Base-by-base conservation (phyloP, 1,284 basidiomycete genomes). In the Sanghuangporus sanghuang region DNA sequence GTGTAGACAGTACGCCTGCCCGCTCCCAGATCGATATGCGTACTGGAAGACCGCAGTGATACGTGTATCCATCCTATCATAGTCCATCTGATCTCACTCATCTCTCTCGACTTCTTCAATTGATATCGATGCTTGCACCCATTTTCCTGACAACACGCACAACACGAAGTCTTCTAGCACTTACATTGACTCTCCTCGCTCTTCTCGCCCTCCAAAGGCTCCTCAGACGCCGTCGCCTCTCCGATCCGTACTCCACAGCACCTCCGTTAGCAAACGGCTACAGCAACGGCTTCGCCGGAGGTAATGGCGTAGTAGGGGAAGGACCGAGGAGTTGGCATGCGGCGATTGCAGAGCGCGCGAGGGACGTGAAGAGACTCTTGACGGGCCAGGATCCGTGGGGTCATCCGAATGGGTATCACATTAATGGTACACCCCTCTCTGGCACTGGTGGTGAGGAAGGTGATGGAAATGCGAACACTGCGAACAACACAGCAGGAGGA, bases 101-200 rank as follows among this genome's bases (percentile, higher is more conserved):
- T 21, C 40, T 49, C 7, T 57, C n/a, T 18, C 48, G 6, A 11
- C 35, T 39, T 40, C 54, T 35, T 6, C 50, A 53, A 27, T n/a
- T n/a, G 21, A 32, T 53, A 12, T 14, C 53, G 1, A 32, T 36
- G 16, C 11, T 36, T n/a, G 8, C 35, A 9, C 35, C 8, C 27
- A 38, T n/a, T 16, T 8, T 14, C 8, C 27, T 38, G 6, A 21
- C 21, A n/a, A 21, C 12, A 46, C 16, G 6, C 44, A 1, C n/a
- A 6, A 23, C 49, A 12, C 53, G 6, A 69, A 90, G 86, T 14
- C 63, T 78, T n/a, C 76, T 86, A 40, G 73, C 83, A 35, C 67
- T 88, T 18, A 72, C 85, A 67, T 76, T 90, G n/a, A 87, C 89
- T 38, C 81, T 82, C 66, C 84, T 87, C 69, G 85, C 86, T 5